A percentile compares a stretch with the other conserved stretches of the same genome.
Evolutionary conservation across 1,284 basidiomycete species (phyloP).

Genomic region (Tausonia pullulans): DNA sequence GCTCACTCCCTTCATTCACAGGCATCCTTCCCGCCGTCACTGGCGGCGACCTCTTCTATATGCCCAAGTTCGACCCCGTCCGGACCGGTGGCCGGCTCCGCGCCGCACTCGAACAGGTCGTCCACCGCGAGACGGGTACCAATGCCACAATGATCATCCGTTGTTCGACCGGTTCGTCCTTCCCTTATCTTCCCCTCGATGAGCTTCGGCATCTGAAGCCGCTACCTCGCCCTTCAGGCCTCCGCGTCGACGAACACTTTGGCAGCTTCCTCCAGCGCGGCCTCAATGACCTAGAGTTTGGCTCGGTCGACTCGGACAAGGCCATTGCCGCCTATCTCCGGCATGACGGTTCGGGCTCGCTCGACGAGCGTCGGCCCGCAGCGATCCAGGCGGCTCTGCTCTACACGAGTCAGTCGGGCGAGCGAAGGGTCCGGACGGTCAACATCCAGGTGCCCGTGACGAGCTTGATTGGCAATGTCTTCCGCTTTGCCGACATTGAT

Average conservation of each 20-base stretch:
- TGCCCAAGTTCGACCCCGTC: constrained; percentile 70
- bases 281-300: constrained; percentile 67
- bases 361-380: constrained; percentile 67
- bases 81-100: constrained; percentile 58
- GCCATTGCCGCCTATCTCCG: constrained; percentile 58
- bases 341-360: constrained; percentile 41
- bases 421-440: constrained; percentile 71
- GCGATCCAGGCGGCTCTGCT: constrained; percentile 84
- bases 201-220: too few relatives aligned
- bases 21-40: constrained; percentile 59
- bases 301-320: constrained; percentile 69
- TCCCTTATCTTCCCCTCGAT: background rate
- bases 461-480: constrained; percentile 79
- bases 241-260: constrained; percentile 58
- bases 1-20: constrained; percentile 25
- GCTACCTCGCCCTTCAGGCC: constrained; percentile 38
- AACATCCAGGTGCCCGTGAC: constrained; percentile 77
- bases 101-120: constrained; percentile 60
- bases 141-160: constrained; percentile 73
- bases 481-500: constrained; percentile 86
- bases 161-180: constrained; percentile 60
- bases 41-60: constrained; percentile 89
- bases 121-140: constrained; percentile 65
- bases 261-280: constrained; percentile 75
- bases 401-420: constrained; percentile 69